A percentile compares a stretch with the other conserved stretches of the same genome.
These are phyloP conservation scores for Fusarium haematococcum DNA, from an alignment of 2,329 filamentous ascomycete species.

Conservation along the genomic window DNA sequence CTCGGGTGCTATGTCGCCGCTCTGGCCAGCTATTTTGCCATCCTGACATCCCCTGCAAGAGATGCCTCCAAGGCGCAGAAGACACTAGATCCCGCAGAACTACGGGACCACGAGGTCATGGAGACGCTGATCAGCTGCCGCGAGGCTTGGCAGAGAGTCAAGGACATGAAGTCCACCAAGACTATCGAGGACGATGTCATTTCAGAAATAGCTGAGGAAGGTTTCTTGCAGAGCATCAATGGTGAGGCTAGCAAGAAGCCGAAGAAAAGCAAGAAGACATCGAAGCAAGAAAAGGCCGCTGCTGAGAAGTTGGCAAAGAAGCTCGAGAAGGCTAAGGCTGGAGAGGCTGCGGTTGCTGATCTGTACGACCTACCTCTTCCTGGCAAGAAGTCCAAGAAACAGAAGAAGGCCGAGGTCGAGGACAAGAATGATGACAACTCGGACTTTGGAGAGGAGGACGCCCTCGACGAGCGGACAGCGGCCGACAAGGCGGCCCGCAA, in stretches of 20 bases:
- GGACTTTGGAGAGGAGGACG: conserved; percentile 92
- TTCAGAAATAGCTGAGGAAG: conserved; percentile 39
- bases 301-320: conserved; percentile 56
- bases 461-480: conserved; percentile 80
- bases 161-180: conserved; percentile 68
- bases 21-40: conserved; percentile 92
- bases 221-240: conserved; percentile 42
- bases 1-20: conserved; percentile 88
- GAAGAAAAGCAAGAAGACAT: conserved; percentile 46
- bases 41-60: conserved; percentile 84
- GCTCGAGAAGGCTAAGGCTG: conserved; percentile 65
- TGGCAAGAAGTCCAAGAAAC: conserved; percentile 59
- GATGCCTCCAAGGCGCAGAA: conserved; percentile 65
- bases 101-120: conserved; percentile 94
- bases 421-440: conserved; percentile 74
- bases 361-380: conserved; percentile 72
- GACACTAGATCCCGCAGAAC: conserved; percentile 78
- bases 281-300: conserved; percentile 51
- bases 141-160: conserved; percentile 81
- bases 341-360: conserved; percentile 78
- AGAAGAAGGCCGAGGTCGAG: conserved; percentile 47
- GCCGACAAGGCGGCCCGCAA: conserved; percentile 90
- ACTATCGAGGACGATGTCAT: conserved; percentile 49
- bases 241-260: conserved; percentile 43
- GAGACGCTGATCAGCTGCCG: conserved; percentile 83